Conservation (phyloP, 2,329 filamentous ascomycete species). For the Orbilia oligospora region DNA sequence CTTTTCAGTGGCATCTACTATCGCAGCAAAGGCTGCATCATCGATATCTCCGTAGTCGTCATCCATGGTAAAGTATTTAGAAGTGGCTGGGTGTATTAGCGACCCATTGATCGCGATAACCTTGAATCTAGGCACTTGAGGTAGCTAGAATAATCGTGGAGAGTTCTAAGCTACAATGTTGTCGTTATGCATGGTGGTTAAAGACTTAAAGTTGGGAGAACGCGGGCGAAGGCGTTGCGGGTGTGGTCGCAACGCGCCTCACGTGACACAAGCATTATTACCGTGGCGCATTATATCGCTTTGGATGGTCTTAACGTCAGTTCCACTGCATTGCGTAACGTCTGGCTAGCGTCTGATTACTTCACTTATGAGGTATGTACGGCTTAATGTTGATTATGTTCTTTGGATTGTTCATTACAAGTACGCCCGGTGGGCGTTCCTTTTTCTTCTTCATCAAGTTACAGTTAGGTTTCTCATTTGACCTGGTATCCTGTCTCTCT, state of each 20-base stretch:
- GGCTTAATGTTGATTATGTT: conserved; percentile 23
- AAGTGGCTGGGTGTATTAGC: background rate
- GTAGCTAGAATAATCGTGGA: no score
- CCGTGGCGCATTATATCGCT: background rate
- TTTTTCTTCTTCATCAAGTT: conserved; percentile 60
- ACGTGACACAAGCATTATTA: conserved; percentile 20
- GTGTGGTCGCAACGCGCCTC: conserved; percentile 33
- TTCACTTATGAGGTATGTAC: background rate
- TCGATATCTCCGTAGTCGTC: conserved; percentile 74
- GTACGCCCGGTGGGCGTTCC: conserved; percentile 46
- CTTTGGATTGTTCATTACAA: conserved; percentile 56
- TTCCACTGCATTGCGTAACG: background rate
- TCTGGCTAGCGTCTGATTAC: background rate
- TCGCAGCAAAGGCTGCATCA: conserved; percentile 73
- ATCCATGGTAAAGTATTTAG: conserved; percentile 64
- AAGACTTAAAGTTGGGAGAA: no score
- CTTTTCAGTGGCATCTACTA: conserved; percentile 70
- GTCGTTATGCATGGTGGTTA: background rate
- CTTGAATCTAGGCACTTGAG: no score
- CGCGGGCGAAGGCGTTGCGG: conserved; percentile 4
- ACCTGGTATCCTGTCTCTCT: conserved; percentile 39
- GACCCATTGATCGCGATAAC: conserved; percentile 16
- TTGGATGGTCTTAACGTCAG: background rate
- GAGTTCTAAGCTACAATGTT: background rate
- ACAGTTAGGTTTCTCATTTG: conserved; percentile 60